Percentiles rank a stretch among this genome's conserved stretches.
These are phyloP conservation scores for Gypsophila paniculata DNA, from an alignment of 179 eudicot genomes.

Conservation along the genomic window DNA sequence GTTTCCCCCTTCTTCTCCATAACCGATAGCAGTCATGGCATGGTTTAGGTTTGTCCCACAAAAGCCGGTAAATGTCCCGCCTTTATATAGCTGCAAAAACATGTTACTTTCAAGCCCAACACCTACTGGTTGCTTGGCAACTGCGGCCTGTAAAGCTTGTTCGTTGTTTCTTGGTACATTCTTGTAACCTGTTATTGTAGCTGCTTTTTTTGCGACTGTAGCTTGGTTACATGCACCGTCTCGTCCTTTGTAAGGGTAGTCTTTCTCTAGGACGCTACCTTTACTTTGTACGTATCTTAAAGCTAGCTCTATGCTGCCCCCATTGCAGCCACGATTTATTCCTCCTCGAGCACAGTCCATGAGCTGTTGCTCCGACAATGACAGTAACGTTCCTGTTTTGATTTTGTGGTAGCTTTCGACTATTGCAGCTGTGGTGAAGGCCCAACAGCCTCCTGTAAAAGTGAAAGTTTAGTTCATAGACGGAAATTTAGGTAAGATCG, in stretches of 20 bases:
- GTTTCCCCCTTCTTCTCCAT: conserved; percentile 33
- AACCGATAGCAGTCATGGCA: conserved; percentile 46
- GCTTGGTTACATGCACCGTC: conserved; percentile 23
- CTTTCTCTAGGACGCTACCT: conserved; percentile 32
- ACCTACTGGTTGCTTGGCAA: conserved; percentile 50
- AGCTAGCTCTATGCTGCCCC: conserved; percentile 43
- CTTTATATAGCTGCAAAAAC: conserved; percentile 36
- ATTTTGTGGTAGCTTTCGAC: conserved; percentile 23
- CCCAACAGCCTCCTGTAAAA: conserved; percentile 33
- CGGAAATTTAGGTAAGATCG: too few species aligned
- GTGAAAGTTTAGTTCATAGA: not conserved
- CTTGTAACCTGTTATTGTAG: conserved; percentile 31
- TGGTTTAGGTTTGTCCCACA: conserved; percentile 43
- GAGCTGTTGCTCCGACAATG: conserved; percentile 25
- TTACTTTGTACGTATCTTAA: conserved; percentile 27
- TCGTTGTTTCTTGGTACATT: conserved; percentile 28
- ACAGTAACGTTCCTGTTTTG: conserved; percentile 14
- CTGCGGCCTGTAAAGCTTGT: conserved; percentile 35
- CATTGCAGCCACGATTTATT: conserved; percentile 32
- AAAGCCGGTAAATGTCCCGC: conserved; percentile 36
- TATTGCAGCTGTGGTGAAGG: conserved; percentile 28
- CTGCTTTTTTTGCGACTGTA: conserved; percentile 7
- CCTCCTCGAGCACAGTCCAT: conserved; percentile 18
- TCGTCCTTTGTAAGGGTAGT: conserved; percentile 41
- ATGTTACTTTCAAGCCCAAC: conserved; percentile 26